Percentiles rank a stretch among this genome's conserved stretches.
Evolutionary conservation across 108 stramenopile species (phyloP).

Genomic region (Aurantiochytrium sp.): DNA sequence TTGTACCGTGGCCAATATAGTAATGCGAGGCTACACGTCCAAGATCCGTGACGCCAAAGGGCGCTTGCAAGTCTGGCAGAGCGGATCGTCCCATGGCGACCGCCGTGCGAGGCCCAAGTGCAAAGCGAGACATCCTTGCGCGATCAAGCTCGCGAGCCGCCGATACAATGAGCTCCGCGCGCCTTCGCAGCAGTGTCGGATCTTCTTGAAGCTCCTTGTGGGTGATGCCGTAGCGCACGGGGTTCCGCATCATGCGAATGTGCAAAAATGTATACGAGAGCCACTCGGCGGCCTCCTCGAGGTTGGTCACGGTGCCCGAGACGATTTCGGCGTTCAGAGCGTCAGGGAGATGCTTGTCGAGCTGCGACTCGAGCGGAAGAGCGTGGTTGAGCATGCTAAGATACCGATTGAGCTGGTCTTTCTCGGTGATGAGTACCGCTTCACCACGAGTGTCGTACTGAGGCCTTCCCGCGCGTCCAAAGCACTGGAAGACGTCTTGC

Average conservation of each 20-base stretch:
- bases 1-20: constrained; percentile 88
- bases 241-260: constrained; percentile 86
- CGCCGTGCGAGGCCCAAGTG: constrained; percentile 55
- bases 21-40: constrained; percentile 95
- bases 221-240: constrained; percentile 82
- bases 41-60: constrained; percentile 64
- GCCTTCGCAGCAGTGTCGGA: constrained; percentile 53
- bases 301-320: constrained; percentile 86
- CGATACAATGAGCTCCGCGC: constrained; percentile 62
- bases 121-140: constrained; percentile 75
- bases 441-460: constrained; percentile 93
- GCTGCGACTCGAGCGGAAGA: constrained; percentile 89
- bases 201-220: constrained; percentile 63
- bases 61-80: not conserved
- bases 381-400: constrained; percentile 80
- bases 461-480: constrained; percentile 93
- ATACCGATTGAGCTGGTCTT: constrained; percentile 77
- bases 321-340: constrained; percentile 97
- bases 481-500: constrained; percentile 96
- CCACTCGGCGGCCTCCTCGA: constrained; percentile 85
- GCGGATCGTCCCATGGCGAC: constrained; percentile 41
- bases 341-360: constrained; percentile 84
- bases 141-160: constrained; percentile 74
- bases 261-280: constrained; percentile 91
- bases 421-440: constrained; percentile 86